Evolutionary conservation across 805 yeast species (phyloP), one percentile per base, ranked within the genome.

Genomic region (Barnettozyma siamensis): DNA sequence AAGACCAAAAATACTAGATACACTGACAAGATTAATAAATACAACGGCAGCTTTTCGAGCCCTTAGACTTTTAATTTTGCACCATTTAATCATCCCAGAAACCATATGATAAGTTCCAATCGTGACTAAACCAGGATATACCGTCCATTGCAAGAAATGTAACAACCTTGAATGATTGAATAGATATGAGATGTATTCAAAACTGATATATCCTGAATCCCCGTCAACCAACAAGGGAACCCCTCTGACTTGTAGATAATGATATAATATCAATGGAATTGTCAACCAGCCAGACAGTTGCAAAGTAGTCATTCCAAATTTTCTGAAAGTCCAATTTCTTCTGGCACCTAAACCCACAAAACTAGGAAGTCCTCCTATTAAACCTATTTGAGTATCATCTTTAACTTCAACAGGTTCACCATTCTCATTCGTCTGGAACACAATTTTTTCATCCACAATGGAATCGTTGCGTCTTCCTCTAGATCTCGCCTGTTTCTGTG

Each of bases 231-330:
- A 15, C n/a, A 66, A 21, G 0, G 91, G 88, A 0, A 65, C 63
- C 4, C 69, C 37, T 40, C 87, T 64, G 47, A 72, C 66, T 33
- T 71, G 68, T 11, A 60, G 43, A 15, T 65, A 64, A 53, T 84
- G 93, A 32, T 60, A 68, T 0, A 48, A 37, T 1, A 78, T 42
- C 7, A 75, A 49, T 0, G 74, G 70, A 0, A 73, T 40, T 29
- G 80, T 61, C 4, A 75, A 33, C 52, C 76, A 77, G 0, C 93
- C 93, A 3, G 82, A 66, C 40, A 80, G 69, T 18, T 76, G 66
- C 17, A 78, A 57, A 3, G 88, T 87, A 2, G 83, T 62, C 5
- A 74, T 45, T 0, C 82, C 81, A 10, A 74, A 53, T 30, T 50
- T 53, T 36, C 66, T 59, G 15, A 68, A 66, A 5, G 73, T 65